Conservation (phyloP, 1,284 basidiomycete species). For the Phellopilus nigrolimitatus region DNA sequence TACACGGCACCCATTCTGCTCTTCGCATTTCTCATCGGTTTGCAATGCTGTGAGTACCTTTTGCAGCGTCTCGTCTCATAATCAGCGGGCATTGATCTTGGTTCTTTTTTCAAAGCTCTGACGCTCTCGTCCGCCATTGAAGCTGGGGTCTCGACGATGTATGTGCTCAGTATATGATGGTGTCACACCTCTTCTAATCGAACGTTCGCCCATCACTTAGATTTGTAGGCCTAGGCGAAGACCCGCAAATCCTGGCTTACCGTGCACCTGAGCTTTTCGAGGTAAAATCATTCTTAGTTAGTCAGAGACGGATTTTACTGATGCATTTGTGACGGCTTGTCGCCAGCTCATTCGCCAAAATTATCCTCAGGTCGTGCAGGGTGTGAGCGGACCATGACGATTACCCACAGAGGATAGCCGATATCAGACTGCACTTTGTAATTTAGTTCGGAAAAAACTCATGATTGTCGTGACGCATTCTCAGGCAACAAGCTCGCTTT, state of each 20-base stretch:
- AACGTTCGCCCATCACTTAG: constrained; percentile 34
- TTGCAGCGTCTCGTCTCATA: neutral
- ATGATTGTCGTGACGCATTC: no score
- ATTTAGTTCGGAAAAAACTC: no score
- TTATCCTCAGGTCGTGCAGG: constrained; percentile 56
- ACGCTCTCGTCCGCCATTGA: constrained; percentile 69
- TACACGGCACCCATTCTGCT: constrained; percentile 75
- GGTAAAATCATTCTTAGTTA: constrained; percentile 33
- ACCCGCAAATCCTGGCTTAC: constrained; percentile 70
- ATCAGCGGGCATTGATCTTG: neutral
- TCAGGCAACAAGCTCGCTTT: neutral
- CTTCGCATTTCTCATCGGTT: constrained; percentile 78
- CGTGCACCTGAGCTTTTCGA: constrained; percentile 70
- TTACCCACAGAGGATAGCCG: neutral
- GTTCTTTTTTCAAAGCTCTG: constrained; percentile 38
- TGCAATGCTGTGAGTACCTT: constrained; percentile 56
- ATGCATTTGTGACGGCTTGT: neutral
- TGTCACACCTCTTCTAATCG: constrained; percentile 4
- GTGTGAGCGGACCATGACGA: constrained; percentile 34
- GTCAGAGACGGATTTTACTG: constrained; percentile 1
- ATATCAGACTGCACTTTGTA: no score
- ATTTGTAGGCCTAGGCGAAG: constrained; percentile 80
- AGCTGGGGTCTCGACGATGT: constrained; percentile 82
- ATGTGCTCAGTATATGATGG: constrained; percentile 24
- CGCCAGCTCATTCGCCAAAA: constrained; percentile 54